Conservation (phyloP, 495 filamentous ascomycete species). For the Annulohypoxylon stygium region DNA sequence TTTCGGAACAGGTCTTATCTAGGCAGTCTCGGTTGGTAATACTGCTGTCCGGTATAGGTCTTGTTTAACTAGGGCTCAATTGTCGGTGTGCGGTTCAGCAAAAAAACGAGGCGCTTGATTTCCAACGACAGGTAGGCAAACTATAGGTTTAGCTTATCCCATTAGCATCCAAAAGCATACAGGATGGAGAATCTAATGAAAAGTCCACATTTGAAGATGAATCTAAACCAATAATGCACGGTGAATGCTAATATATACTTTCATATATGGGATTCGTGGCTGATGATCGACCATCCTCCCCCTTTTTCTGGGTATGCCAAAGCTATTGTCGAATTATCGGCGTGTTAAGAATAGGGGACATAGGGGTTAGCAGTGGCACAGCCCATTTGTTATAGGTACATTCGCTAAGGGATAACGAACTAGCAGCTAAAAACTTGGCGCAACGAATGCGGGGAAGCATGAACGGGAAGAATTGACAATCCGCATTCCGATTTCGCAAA, state of each 20-base stretch:
- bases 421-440: constrained; percentile 15
- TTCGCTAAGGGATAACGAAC: neutral
- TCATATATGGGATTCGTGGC: neutral
- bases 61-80: constrained; percentile 18
- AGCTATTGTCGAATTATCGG: constrained; percentile 10
- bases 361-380: neutral
- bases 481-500: constrained; percentile 44
- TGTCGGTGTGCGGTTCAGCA: constrained; percentile 34
- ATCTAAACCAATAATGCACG: neutral
- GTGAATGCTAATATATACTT: constrained; percentile 1
- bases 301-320: neutral
- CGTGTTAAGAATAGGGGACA: neutral
- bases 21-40: constrained; percentile 2
- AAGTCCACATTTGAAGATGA: neutral
- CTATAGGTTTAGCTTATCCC: constrained; percentile 5
- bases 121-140: constrained; percentile 6
- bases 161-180: constrained; percentile 20
- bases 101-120: constrained; percentile 12
- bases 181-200: neutral
- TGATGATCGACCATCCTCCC: constrained; percentile 2
- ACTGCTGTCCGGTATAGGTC: constrained; percentile 2
- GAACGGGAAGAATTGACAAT: constrained; percentile 33
- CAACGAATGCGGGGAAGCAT: constrained; percentile 39
- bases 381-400: neutral
- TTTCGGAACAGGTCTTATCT: neutral